A percentile compares a stretch with the other conserved stretches of the same genome.
phyloP scores from a whole-genome alignment of 148 eudicot species.

The Arbutus unedo region DNA sequence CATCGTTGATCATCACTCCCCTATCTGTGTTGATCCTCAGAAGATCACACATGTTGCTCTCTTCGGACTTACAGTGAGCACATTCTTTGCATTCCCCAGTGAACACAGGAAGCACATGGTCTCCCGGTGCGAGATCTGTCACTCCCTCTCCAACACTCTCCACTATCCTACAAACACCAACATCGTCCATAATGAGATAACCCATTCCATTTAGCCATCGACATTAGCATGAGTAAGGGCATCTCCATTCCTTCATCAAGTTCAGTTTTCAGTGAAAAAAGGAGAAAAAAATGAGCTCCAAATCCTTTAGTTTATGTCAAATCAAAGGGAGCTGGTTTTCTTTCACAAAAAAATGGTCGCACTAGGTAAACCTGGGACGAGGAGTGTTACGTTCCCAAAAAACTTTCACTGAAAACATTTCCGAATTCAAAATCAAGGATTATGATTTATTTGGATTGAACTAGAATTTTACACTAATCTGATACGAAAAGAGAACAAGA shows the following conservation, averaged over 20 bases:
- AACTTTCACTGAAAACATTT: no score
- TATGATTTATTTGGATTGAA: no score
- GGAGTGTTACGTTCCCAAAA: no score
- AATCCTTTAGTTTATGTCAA: background rate
- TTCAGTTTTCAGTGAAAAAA: background rate
- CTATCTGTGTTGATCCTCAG: constrained; percentile 29
- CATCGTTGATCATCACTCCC: constrained; percentile 37
- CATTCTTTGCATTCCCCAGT: constrained; percentile 40
- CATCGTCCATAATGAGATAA: background rate
- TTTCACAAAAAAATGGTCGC: no score
- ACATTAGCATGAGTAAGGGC: no score
- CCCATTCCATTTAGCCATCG: background rate
- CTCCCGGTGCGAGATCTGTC: constrained; percentile 36
- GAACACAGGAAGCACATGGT: constrained; percentile 40
- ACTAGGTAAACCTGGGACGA: no score
- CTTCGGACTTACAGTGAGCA: constrained; percentile 35
- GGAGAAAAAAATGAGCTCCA: background rate
- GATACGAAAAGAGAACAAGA: background rate
- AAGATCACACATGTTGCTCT: constrained; percentile 39
- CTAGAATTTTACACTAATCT: no score
- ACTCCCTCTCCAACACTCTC: constrained; percentile 44
- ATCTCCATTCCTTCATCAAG: background rate
- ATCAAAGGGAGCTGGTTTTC: background rate
- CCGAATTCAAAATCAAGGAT: no score
- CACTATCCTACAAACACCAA: constrained; percentile 27